Evolutionary conservation across 441 rosid genomes (phyloP), one percentile per base, ranked within the genome.

Genomic region (Croton laevigatus): DNA sequence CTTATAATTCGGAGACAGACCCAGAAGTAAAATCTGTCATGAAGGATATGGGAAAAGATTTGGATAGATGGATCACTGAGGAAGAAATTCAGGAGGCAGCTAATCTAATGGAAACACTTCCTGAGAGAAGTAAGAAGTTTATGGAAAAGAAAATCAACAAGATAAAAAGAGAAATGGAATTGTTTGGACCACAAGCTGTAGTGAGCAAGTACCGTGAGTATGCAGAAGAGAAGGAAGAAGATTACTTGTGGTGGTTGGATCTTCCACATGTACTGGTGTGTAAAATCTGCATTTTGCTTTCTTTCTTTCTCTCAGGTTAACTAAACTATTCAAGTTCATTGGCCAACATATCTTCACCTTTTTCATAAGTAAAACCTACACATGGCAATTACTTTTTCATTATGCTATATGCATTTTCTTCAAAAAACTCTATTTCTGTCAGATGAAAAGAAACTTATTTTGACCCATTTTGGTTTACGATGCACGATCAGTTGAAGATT

Each of bases 121-220:
- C 85, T 57, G 87, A 81, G 74, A 84, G 66, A 73, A 88, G 85
- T 73, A 90, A 89, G 86, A 69, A 83, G 67, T 87, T 85, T 70
- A 80, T 94, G 77, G 95, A 90, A 70, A 88, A 87, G 81, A 94
- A 88, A 82, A 88, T 91, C 72, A 79, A 81, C 80, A 94, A 90
- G 77, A 74, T 94, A 71, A 91, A 88, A 80, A 81, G 91, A 80
- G 98, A 94, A 81, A 85, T 90, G 93, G 93, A 94, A 66, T 81
- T 91, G 80, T 94, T 87, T 81, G 98, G 97, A 74, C 93, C 97
- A 48, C 91, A 88, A 82, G 98, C 97, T 82, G 98, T 94, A 22
- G 85, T 89, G 69, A 86, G 88, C 86, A 94, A 94, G 82, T 94
- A 94, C 73, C 76, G 81, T 55, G 98, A 94, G 73, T 91, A 91